Evolutionary conservation across 1,139 yeast species (phyloP).

Genomic region (Martiniozyma asiatica): DNA sequence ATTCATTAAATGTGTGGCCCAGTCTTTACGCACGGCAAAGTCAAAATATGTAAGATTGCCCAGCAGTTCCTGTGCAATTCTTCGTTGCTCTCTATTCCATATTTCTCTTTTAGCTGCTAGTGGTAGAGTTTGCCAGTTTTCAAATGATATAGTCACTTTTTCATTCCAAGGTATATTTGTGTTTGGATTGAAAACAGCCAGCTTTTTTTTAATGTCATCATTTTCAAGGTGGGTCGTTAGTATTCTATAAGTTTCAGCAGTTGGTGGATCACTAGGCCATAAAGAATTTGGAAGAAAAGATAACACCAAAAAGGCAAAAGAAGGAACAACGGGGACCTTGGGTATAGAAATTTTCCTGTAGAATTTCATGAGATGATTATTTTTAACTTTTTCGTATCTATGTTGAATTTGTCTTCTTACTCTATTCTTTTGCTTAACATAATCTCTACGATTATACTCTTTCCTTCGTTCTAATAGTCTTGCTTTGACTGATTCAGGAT

Average conservation of each 20-base stretch:
- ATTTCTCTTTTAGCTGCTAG: slow-evolving; percentile 24
- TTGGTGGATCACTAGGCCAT: slow-evolving; percentile 42
- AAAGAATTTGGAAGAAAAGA: slow-evolving; percentile 31
- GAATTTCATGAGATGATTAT: slow-evolving; percentile 24
- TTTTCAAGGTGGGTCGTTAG: slow-evolving; percentile 11
- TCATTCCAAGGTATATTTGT: too few relatives aligned
- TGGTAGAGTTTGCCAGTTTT: slow-evolving; percentile 29
- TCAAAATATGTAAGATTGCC: slow-evolving; percentile 29
- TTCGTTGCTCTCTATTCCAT: slow-evolving; percentile 32
- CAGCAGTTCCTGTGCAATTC: slow-evolving; percentile 32
- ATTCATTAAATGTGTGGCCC: slow-evolving; percentile 23
- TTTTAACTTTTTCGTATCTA: slow-evolving; percentile 24
- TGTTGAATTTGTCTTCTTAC: slow-evolving; percentile 28
- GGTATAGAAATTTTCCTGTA: slow-evolving; percentile 28
- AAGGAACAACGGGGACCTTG: slow-evolving; percentile 28
- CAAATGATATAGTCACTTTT: slow-evolving; percentile 30
- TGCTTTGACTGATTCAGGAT: slow-evolving; percentile 27
- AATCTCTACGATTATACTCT: slow-evolving; percentile 32
- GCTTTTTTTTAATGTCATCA: slow-evolving; percentile 7
- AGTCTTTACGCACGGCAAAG: slow-evolving; percentile 28
- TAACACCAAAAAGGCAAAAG: slow-evolving; percentile 35
- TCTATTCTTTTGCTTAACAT: slow-evolving; percentile 31
- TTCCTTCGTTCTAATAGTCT: slow-evolving; percentile 29
- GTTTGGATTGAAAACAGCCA: too few relatives aligned
- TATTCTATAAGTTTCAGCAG: slow-evolving; percentile 27